Percentiles rank a stretch among this genome's conserved stretches.
Conservation (phyloP, 148 eudicot genomes). For the Nepenthes gracilis region DNA sequence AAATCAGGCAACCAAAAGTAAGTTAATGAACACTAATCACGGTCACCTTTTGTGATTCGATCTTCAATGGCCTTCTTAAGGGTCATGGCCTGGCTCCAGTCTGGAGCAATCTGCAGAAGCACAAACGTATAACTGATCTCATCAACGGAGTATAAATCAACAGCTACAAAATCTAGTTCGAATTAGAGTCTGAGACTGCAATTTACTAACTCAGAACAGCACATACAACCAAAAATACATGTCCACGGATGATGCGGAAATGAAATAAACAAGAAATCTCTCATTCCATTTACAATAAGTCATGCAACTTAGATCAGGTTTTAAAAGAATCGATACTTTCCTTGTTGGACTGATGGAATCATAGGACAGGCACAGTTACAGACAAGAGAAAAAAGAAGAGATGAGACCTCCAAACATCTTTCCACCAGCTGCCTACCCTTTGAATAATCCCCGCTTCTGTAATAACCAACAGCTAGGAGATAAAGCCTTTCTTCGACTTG, state of each 20-base stretch:
- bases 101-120: slow-evolving; percentile 27
- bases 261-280: too few species aligned
- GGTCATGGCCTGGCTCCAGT: slow-evolving; percentile 29
- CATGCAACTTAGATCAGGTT: not conserved
- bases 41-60: slow-evolving; percentile 22
- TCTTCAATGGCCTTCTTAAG: slow-evolving; percentile 29
- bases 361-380: not conserved
- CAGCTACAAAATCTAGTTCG: not conserved
- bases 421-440: slow-evolving; percentile 65
- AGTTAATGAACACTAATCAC: not conserved
- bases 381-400: not conserved
- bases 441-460: slow-evolving; percentile 61
- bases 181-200: not conserved
- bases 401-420: slow-evolving; percentile 61
- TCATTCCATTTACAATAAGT: too few species aligned
- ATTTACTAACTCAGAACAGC: too few species aligned
- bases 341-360: not conserved
- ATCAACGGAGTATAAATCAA: not conserved
- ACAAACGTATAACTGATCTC: not conserved
- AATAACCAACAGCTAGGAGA: slow-evolving; percentile 84
- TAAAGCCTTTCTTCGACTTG: slow-evolving; percentile 63
- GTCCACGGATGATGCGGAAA: too few species aligned
- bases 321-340: not conserved
- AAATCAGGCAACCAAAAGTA: not conserved
- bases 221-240: too few species aligned